A percentile compares a stretch with the other conserved stretches of the same genome.
phyloP scores from a whole-genome alignment of 2,329 filamentous ascomycete species.

The Cladosporium sp. region DNA sequence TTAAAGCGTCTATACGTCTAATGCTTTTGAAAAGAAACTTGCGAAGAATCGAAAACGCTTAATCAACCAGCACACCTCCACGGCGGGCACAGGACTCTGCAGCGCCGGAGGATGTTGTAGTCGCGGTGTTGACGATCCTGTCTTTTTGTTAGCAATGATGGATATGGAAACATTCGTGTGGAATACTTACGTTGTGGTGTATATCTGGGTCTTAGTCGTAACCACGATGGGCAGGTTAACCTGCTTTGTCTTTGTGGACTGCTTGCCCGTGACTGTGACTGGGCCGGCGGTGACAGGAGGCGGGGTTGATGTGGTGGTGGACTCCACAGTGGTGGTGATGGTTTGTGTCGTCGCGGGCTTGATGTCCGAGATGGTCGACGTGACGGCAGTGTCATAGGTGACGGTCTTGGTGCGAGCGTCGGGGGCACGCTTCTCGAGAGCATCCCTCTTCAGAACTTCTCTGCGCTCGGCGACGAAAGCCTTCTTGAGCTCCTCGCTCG shows the following conservation, averaged over 20 bases:
- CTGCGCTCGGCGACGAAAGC: slow-evolving; percentile 21
- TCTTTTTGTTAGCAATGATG: neutral
- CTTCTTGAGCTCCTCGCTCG: slow-evolving; percentile 18
- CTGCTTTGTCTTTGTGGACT: slow-evolving; percentile 24
- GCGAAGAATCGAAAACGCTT: neutral
- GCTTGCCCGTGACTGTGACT: slow-evolving; percentile 20
- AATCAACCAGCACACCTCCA: slow-evolving; percentile 10
- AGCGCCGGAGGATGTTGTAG: slow-evolving; percentile 13
- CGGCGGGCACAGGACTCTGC: slow-evolving; percentile 3
- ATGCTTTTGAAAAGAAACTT: slow-evolving; percentile 1
- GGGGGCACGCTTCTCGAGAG: slow-evolving; percentile 31
- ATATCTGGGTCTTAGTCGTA: slow-evolving; percentile 24
- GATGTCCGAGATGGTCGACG: slow-evolving; percentile 15
- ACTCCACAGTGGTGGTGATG: slow-evolving; percentile 19
- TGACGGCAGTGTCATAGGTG: slow-evolving; percentile 27
- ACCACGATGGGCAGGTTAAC: slow-evolving; percentile 12
- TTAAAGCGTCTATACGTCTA: slow-evolving; percentile 12
- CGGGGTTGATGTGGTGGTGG: slow-evolving; percentile 22
- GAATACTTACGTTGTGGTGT: slow-evolving; percentile 19
- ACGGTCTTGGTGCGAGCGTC: slow-evolving; percentile 32
- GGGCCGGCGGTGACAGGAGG: slow-evolving; percentile 9
- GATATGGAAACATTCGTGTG: neutral
- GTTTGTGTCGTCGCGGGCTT: slow-evolving; percentile 21
- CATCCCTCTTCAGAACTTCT: slow-evolving; percentile 12
- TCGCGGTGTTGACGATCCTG: slow-evolving; percentile 13